Evolutionary conservation across 164 flowering plant genomes (phyloP), one percentile per base, ranked within the genome.

Genomic region (Saururus chinensis): DNA sequence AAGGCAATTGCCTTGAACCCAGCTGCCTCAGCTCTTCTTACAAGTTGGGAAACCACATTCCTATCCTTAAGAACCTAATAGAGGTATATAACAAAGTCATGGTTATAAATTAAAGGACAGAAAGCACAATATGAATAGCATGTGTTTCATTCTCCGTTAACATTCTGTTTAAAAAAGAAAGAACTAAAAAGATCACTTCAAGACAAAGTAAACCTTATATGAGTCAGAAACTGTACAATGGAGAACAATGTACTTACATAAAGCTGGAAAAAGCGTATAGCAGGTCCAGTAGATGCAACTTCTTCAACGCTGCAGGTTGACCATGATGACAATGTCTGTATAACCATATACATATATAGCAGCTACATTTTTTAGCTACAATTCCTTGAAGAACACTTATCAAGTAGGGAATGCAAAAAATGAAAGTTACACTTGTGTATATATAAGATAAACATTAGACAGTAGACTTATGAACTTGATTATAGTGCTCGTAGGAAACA

Each of bases 1-100:
- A 92, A 90, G 57, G 85, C 98, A 75, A 92, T 89, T 20, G 96
- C 98, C 76, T 88, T 92, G 72, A 84, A 89, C n/a, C 96, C 96
- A 68, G 93, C 91, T 72, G 80, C 80, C 72, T 92, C 96, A 61
- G 98, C 98, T 75, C 98, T 82, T 71, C 84, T 77, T 25, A 92
- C 96, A 51, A 92, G 93, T 70, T 84, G 91, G 17, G 69, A 77
- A 57, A 84, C 92, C 53, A 89, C 84, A 68, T 84, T 80, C 64
- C 98, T 82, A 72, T 88, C 83, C 66, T 81, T 88, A 75, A 75
- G 73, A 20, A 92, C 96, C 98, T 92, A 48, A 42, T 42, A 4
- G 9, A n/a, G n/a, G n/a, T n/a, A n/a, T n/a, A n/a, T n/a, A 10
- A 14, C 17, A 30, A 30, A 30, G 37, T 42, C 49, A 42, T 42